Percentiles rank a stretch among this genome's conserved stretches.
These are phyloP conservation scores for Cubamyces sp. DNA, from an alignment of 768 basidiomycete species.

Conservation along the genomic window DNA sequence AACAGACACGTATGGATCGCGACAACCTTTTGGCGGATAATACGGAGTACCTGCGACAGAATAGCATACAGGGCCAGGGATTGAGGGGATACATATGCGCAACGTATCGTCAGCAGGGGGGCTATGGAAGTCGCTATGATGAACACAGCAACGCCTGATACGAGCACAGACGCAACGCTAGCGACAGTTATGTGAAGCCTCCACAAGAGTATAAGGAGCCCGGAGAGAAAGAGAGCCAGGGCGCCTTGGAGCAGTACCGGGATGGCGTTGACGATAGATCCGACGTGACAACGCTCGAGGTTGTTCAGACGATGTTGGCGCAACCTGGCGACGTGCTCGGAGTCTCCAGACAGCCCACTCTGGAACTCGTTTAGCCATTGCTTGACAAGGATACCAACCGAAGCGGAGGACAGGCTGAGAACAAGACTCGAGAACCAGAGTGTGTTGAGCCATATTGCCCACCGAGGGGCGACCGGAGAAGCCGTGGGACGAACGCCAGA, in stretches of 20 bases:
- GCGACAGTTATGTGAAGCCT: conserved; percentile 20
- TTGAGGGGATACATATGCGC: conserved; percentile 16
- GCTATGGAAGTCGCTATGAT: neutral
- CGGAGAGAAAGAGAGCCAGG: conserved; percentile 27
- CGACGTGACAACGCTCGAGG: conserved; percentile 24
- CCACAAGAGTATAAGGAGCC: conserved; percentile 24
- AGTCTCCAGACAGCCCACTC: neutral
- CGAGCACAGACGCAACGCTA: neutral
- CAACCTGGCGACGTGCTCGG: conserved; percentile 7
- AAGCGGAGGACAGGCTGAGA: conserved; percentile 31
- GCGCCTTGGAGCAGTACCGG: conserved; percentile 28
- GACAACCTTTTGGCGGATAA: too few species aligned
- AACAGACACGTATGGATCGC: too few species aligned
- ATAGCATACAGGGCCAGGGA: too few species aligned
- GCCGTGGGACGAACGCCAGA: too few species aligned
- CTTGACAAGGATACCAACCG: conserved; percentile 34
- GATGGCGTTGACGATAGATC: conserved; percentile 15
- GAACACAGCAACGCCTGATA: neutral
- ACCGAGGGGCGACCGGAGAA: neutral
- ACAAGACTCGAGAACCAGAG: conserved; percentile 34
- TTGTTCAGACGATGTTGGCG: conserved; percentile 27
- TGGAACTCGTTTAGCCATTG: conserved; percentile 33
- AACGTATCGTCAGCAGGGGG: neutral
- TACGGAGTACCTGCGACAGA: too few species aligned
- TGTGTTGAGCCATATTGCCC: conserved; percentile 24